Evolutionary conservation across 129 eudicot genomes (phyloP), one percentile per base, ranked within the genome.

Genomic region (Flaveria linearis): DNA sequence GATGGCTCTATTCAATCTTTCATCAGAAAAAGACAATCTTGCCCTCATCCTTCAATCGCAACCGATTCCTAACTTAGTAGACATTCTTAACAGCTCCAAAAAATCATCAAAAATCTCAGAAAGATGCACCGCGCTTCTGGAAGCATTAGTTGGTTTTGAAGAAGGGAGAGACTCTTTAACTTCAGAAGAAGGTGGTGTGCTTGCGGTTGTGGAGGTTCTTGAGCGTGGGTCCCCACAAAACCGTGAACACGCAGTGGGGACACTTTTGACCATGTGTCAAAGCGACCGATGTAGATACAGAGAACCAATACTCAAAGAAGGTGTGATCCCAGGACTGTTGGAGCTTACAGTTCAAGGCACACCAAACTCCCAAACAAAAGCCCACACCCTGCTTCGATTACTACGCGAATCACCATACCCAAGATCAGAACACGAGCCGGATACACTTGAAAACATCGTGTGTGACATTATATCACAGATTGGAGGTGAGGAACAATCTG

Each of bases 261-360:
- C 88, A 11, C 99, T 94, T 39, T 75, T 94, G 55, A 80, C 84
- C 2, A 89, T 94, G 96, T 91, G 97, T 66, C 82, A 91, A 80
- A 87, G 83, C 15, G 91, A 94, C 52, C 69, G 97, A 23, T 82
- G 87, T 60, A 84, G 82, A 68, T 94, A 89, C 47, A 76, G 99
- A 66, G 99, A 91, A 47, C 97, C 97, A 9, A 94, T 94, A 14
- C 96, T 94, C 26, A 86, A 81, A 84, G 99, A 94, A 87, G 99
- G 99, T 53, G 99, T 89, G 13, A 89, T 94, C 49, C 99, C 99
- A 0, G 99, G 99, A 4, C 93, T 94, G 33, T 85, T 94, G 2
- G 96, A 94, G 85, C 97, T 94, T 20, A 94, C 99, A 1, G 99
- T 94, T 56, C 97, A 91, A 79, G 99, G 99, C 58, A 86, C 92